Percentiles rank a stretch among this genome's conserved stretches.
Conservation (phyloP, 169 alveolate species). For the Plasmodium berghei region DNA sequence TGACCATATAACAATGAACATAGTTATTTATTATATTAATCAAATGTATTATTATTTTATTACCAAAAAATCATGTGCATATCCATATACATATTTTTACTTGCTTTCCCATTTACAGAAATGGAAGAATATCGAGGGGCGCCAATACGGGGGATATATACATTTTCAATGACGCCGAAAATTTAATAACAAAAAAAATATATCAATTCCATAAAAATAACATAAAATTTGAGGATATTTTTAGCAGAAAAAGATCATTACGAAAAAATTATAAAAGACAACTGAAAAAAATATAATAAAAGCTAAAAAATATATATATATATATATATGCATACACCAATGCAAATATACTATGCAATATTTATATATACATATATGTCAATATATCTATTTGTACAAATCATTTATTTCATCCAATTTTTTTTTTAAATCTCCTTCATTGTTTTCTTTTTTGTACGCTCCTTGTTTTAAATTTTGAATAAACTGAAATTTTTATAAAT, state of each 20-base stretch:
- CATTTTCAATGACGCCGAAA: conserved; percentile 45
- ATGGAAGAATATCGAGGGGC: conserved; percentile 69
- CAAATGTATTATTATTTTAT: no score
- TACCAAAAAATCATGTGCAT: background rate
- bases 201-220: conserved; percentile 68
- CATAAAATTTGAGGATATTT: conserved; percentile 61
- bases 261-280: conserved; percentile 68
- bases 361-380: no score
- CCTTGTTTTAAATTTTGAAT: conserved; percentile 72
- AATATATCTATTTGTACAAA: conserved; percentile 25
- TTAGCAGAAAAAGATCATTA: conserved; percentile 71
- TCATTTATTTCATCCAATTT: conserved; percentile 58
- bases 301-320: background rate
- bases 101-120: conserved; percentile 10
- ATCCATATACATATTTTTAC: background rate
- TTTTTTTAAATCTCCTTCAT: conserved; percentile 49
- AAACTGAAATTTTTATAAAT: conserved; percentile 23
- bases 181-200: conserved; percentile 47
- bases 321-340: background rate
- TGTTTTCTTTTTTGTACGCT: conserved; percentile 27
- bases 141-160: conserved; percentile 66
- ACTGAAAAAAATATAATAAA: conserved; percentile 23
- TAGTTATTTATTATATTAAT: no score
- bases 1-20: no score
- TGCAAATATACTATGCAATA: no score